Base-by-base conservation (phyloP, 75 land plant genomes). In the Selaginella tamariscina region DNA sequence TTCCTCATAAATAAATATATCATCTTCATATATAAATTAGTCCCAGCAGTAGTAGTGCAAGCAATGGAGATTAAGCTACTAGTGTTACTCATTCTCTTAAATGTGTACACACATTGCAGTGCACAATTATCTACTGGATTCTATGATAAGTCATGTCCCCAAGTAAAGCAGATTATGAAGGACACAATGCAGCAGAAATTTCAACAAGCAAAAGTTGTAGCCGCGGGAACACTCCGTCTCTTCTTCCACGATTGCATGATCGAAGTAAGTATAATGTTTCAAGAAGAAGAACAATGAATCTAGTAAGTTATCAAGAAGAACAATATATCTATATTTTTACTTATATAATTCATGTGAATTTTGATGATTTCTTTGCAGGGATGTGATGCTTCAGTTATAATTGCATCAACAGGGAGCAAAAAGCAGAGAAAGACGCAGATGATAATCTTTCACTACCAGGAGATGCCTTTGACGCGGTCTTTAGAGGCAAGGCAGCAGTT, bases 171-270 rank as follows among this genome's bases (percentile, higher is more conserved):
- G 5, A 39, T 39, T 39, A 15, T 39, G 11, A 39, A 39, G 49
- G 49, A 39, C 49, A 15, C 49, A 39, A 39, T 39, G 49, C 49
- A 39, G 49, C 5, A 59, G 62, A 59, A 59, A n/a, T 59, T 59
- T 21, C 8, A n/a, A 5, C n/a, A 59, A 9, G 23, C 62, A 2
- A 59, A 23, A 21, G 62, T 59, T 59, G 62, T 26, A 59, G 62
- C 62, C 26, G 62, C 62, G 2, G 62, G 62, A 59, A 59, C 62
- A 23, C 62, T 59, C 26, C 62, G 62, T 2, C 62, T 59, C n/a
- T 59, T 59, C 62, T 59, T 59, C 62, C 62, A 59, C 26, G 62
- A 59, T 59, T 59, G 62, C 62, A 59, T 59, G 62, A 27, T 59
- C 5, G 62, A 59, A n/a, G 62, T 59, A 5, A 8, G 62, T n/a